These are phyloP conservation scores for Solanum hybrid DNA, from an alignment of 305 asterid species.

Conservation along the genomic window DNA sequence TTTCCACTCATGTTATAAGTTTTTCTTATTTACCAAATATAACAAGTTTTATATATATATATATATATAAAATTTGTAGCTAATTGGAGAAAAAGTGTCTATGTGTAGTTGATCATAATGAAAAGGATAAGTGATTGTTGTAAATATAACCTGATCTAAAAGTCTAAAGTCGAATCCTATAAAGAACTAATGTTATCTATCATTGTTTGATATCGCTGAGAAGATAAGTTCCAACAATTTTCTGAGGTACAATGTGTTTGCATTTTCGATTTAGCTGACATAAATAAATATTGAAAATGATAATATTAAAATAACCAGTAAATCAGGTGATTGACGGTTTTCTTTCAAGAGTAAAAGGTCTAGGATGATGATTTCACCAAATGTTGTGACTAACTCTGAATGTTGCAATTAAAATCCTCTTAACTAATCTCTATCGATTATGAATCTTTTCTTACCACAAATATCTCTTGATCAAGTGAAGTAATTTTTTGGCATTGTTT, in stretches of 20 bases:
- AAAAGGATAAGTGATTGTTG: not conserved
- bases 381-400: not conserved
- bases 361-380: not conserved
- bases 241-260: too few relatives aligned
- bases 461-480: not conserved
- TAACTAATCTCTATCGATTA: not conserved
- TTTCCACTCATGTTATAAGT: not conserved
- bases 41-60: not conserved
- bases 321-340: too few relatives aligned
- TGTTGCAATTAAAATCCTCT: not conserved
- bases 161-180: not conserved
- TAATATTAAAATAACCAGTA: too few relatives aligned
- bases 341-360: not conserved
- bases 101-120: too few relatives aligned
- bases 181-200: too few relatives aligned
- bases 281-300: too few relatives aligned
- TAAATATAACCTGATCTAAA: not conserved
- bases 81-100: not conserved
- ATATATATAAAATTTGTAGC: not conserved
- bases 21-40: not conserved
- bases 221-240: too few relatives aligned
- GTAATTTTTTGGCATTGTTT: too few relatives aligned
- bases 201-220: too few relatives aligned
- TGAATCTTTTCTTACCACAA: not conserved
- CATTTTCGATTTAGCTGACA: too few relatives aligned